Evolutionary conservation across 768 basidiomycete species (phyloP).

Genomic region (Mrakia blollopis): DNA sequence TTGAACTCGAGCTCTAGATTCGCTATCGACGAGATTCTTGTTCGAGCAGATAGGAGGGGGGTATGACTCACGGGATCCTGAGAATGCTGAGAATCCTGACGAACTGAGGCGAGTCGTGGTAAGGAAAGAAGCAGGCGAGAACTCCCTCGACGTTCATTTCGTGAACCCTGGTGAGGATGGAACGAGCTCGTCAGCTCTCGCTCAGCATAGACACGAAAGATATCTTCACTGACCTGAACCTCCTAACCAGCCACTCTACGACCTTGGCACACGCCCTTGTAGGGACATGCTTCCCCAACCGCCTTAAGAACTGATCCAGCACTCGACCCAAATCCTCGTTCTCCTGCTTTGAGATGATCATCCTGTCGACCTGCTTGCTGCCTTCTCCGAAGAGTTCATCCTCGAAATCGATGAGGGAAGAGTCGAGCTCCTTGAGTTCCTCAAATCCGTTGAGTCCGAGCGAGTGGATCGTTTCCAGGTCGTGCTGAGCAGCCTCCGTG

Average conservation of each 20-base stretch:
- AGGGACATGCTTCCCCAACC: slow-evolving; percentile 75
- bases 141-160: slow-evolving; percentile 83
- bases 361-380: slow-evolving; percentile 70
- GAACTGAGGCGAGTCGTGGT: slow-evolving; percentile 92
- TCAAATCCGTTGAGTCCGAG: slow-evolving; percentile 72
- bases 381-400: slow-evolving; percentile 72
- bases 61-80: slow-evolving; percentile 58
- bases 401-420: slow-evolving; percentile 59
- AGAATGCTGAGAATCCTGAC: slow-evolving; percentile 86
- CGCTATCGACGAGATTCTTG: too few species aligned
- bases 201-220: not conserved
- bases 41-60: slow-evolving; percentile 32
- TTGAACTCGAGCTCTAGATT: slow-evolving; percentile 31
- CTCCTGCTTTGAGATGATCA: slow-evolving; percentile 61
- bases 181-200: slow-evolving; percentile 14
- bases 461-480: slow-evolving; percentile 78
- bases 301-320: slow-evolving; percentile 59
- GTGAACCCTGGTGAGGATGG: slow-evolving; percentile 58
- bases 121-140: slow-evolving; percentile 80
- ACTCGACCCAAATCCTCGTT: slow-evolving; percentile 59
- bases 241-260: slow-evolving; percentile 88
- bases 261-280: slow-evolving; percentile 74
- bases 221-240: slow-evolving; percentile 64
- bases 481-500: slow-evolving; percentile 74
- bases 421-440: slow-evolving; percentile 62